Percentiles rank a stretch among this genome's conserved stretches.
Conservation (phyloP, 768 basidiomycete genomes). For the Tulasnella sp. region DNA sequence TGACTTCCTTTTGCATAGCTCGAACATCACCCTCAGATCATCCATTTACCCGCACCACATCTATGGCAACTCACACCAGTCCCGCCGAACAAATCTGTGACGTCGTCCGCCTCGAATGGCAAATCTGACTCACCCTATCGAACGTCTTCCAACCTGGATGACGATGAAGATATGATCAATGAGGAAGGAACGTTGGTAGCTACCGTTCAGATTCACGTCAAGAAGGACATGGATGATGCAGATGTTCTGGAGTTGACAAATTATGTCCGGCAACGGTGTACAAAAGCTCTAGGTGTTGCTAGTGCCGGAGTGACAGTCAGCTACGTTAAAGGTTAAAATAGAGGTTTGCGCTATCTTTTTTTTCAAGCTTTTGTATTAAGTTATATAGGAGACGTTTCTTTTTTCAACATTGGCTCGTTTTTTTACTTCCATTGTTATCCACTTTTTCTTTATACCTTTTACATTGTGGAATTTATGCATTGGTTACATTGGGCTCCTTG, state of each 20-base stretch:
- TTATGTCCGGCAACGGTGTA: conserved; percentile 52
- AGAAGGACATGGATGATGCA: conserved; percentile 48
- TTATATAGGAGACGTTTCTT: too few species aligned
- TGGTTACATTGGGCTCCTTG: too few species aligned
- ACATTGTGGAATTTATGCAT: too few species aligned
- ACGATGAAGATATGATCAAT: conserved; percentile 10
- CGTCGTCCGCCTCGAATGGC: conserved; percentile 1
- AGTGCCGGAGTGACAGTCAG: conserved; percentile 19
- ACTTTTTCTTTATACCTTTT: too few species aligned
- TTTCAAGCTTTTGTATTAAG: too few species aligned
- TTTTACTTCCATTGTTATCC: too few species aligned
- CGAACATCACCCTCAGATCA: conserved; percentile 69
- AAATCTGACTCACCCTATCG: conserved; percentile 6
- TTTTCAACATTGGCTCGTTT: too few species aligned
- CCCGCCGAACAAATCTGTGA: conserved; percentile 17
- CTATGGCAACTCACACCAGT: conserved; percentile 72
- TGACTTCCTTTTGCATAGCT: conserved; percentile 33
- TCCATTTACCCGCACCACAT: conserved; percentile 73
- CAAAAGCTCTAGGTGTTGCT: conserved; percentile 20
- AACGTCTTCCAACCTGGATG: neutral
- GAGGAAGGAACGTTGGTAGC: conserved; percentile 38
- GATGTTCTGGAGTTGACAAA: conserved; percentile 58
- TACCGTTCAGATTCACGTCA: conserved; percentile 69
- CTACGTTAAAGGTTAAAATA: conserved; percentile 17
- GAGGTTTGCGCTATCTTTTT: too few species aligned